Evolutionary conservation across 2,329 filamentous ascomycete genomes (phyloP), one percentile per base, ranked within the genome.

Genomic region (Neonectria neomacrospora): DNA sequence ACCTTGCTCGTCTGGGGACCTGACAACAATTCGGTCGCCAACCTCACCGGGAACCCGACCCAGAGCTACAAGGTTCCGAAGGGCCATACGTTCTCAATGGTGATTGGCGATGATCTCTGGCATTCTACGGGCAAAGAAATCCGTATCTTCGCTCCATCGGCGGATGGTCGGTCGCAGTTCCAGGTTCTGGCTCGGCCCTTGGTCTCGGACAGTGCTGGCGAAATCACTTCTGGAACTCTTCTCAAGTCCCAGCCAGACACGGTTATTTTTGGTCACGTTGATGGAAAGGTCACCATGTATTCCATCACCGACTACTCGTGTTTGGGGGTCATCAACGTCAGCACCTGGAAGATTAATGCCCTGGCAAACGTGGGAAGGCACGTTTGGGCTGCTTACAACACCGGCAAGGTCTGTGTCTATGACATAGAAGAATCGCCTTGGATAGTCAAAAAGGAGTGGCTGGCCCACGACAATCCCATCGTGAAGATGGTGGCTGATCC

Each of bases 281-380:
- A 99, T 76, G 96, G 96, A 51, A 97, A 97, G 77, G 88, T 99
- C 58, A 96, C 92, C 63, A 89, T 98, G n/a, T 98, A 97, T 78
- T 95, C 93, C 12, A 87, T 88, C 23, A 85, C 83, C 23, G 89
- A 94, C 72, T 96, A 91, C 75, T 81, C 88, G 1, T 97, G 93
- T 71, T 75, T 96, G n/a, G 88, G 87, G 5, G 84, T 97, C 37
- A 82, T 98, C 64, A 97, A 89, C 72, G 87, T 97, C 71, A 98
- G 94, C 77, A 86, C 94, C 14, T 98, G 96, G 85, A 98, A 97
- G 79, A 97, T 99, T 78, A 97, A 94, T 75, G 90, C 91, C 37
- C 82, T 99, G 57, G 88, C 90, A 2, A 92, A 93, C 9, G 91
- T 94, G 3, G 94, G 94, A 5, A 86, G 90, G 64, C 87, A 93